Conservation (phyloP, 1,284 basidiomycete species). For the Ceratobasidium sp. region DNA sequence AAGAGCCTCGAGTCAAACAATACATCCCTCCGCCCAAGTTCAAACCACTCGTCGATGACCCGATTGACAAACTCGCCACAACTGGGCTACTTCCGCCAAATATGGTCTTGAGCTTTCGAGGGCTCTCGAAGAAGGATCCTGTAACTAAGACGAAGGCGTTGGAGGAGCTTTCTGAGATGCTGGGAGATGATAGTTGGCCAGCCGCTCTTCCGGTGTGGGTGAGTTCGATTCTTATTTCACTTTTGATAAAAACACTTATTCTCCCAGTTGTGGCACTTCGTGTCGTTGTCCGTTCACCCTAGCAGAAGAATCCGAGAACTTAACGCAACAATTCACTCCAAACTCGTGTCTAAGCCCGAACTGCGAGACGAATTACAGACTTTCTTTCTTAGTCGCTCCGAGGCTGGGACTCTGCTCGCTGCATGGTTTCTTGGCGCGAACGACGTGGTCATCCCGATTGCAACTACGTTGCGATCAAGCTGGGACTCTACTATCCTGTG, state of each 20-base stretch:
- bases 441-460: slow-evolving; percentile 78
- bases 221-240: slow-evolving; percentile 55
- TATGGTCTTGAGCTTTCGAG: slow-evolving; percentile 84
- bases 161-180: slow-evolving; percentile 74
- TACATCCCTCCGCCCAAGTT: slow-evolving; percentile 92
- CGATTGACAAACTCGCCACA: slow-evolving; percentile 89
- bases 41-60: slow-evolving; percentile 86
- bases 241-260: slow-evolving; percentile 32
- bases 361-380: slow-evolving; percentile 71
- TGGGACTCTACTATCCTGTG: slow-evolving; percentile 66
- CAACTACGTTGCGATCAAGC: slow-evolving; percentile 64
- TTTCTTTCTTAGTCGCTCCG: slow-evolving; percentile 65
- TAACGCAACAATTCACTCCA: slow-evolving; percentile 76
- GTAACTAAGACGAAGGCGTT: slow-evolving; percentile 89
- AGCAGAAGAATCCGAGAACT: slow-evolving; percentile 81
- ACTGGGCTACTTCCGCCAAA: slow-evolving; percentile 83
- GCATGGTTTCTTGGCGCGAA: slow-evolving; percentile 82
- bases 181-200: slow-evolving; percentile 62
- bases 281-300: slow-evolving; percentile 84
- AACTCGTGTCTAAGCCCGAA: slow-evolving; percentile 71
- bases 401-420: slow-evolving; percentile 81
- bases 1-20: slow-evolving; percentile 69
- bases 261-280: slow-evolving; percentile 85
- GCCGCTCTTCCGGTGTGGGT: slow-evolving; percentile 88
- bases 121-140: slow-evolving; percentile 91